A percentile compares a stretch with the other conserved stretches of the same genome.
These are phyloP conservation scores for Cyclotella choctawhatcheeana DNA, from an alignment of 108 stramenopile species.

Conservation along the genomic window DNA sequence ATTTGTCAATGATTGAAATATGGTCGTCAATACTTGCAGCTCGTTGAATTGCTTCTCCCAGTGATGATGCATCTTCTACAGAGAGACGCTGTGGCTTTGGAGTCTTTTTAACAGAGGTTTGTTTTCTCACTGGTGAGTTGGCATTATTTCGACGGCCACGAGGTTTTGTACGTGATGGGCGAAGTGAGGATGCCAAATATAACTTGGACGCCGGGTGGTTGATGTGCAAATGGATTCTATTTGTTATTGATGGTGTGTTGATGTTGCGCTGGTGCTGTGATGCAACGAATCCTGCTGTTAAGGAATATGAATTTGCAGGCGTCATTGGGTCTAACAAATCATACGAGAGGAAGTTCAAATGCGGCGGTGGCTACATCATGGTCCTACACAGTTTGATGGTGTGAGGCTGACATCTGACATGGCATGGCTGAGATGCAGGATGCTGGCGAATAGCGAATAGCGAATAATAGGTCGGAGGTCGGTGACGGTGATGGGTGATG, in stretches of 20 bases:
- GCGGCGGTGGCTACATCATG: too few relatives aligned
- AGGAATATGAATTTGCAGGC: too few relatives aligned
- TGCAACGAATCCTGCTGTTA: background rate
- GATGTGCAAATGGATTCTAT: background rate
- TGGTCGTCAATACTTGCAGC: slow-evolving; percentile 31
- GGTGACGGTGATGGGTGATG: too few relatives aligned
- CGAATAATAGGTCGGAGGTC: too few relatives aligned
- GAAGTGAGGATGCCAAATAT: background rate
- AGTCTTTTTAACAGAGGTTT: background rate
- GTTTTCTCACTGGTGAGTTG: background rate
- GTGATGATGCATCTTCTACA: slow-evolving; percentile 15
- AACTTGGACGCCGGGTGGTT: background rate
- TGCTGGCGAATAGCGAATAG: too few relatives aligned
- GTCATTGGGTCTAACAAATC: too few relatives aligned
- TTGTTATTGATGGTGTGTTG: background rate
- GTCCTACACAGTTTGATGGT: too few relatives aligned
- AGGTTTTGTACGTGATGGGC: slow-evolving; percentile 1
- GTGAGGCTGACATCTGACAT: too few relatives aligned
- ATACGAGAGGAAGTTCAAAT: too few relatives aligned
- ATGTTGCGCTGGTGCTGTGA: background rate
- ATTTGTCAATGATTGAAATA: slow-evolving; percentile 34
- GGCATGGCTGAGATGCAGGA: too few relatives aligned
- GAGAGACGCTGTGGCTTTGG: background rate
- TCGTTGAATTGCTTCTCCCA: slow-evolving; percentile 52
- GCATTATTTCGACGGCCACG: background rate